Evolutionary conservation across 257 asterid species (phyloP), one percentile per base, ranked within the genome.

Genomic region (Asclepias syriaca): DNA sequence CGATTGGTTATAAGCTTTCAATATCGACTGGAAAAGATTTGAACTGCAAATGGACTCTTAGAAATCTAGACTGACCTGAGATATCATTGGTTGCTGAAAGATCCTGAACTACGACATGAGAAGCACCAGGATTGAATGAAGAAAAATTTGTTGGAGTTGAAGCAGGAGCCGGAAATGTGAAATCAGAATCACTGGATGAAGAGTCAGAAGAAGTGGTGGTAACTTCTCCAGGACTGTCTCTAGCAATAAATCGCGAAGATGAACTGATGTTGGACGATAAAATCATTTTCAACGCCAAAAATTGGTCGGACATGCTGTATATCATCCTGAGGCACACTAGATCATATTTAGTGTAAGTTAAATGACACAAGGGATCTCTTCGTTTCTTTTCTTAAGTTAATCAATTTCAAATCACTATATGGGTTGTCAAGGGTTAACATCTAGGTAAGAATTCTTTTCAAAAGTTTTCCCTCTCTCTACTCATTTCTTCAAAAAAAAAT

Each of bases 261-360:
- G 98, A 85, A 85, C 84, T 85, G 78, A 82, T 81, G 83, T 83
- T 81, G 80, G 91, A 83, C 67, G 94, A 82, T 73, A 95, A 87
- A 79, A 88, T 84, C 97, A 92, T 85, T 83, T 92, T 90, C 83
- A 95, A 94, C 92, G 92, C 99, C 81, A 96, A 90, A 79, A 95
- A 92, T 83, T 85, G 98, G 60, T 95, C 99, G 58, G 99, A 92
- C 90, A 95, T 92, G 96, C 88, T 95, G 97, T 86, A 87, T 82
- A 92, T 86, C 99, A 95, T 95, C 99, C 99, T 95, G 99, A 87
- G 84, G 97, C 97, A 88, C 94, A 88, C 98, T 92, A 84, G 89
- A 84, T 80, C 85, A 81, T 81, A 86, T 82, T 81, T 81, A 77
- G 80, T 74, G 84, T 86, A 81, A 86, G 88, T 82, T 81, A 87